Conservation (phyloP, 2,329 filamentous ascomycete genomes). For the Botrytis aclada region DNA sequence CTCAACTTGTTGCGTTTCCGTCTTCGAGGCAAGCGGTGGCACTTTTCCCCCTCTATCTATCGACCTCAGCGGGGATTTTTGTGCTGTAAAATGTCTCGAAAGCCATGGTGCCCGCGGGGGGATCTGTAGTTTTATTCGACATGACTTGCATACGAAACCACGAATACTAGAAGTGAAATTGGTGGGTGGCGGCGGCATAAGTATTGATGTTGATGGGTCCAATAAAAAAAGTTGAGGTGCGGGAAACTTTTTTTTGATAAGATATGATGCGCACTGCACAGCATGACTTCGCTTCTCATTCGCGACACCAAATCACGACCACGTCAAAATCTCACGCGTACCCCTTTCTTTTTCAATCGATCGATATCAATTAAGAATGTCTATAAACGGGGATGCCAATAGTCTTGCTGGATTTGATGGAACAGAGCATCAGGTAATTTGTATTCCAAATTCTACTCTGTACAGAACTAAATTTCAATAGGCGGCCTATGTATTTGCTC, state of each 20-base stretch:
- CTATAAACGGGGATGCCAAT: slow-evolving; percentile 30
- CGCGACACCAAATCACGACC: slow-evolving; percentile 16
- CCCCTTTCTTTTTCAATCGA: neutral
- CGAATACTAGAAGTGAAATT: slow-evolving; percentile 31
- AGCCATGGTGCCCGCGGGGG: slow-evolving; percentile 27
- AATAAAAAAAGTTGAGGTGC: slow-evolving; percentile 18
- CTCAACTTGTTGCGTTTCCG: slow-evolving; percentile 1
- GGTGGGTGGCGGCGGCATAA: slow-evolving; percentile 36
- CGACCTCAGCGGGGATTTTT: slow-evolving; percentile 16
- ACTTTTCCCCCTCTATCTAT: slow-evolving; percentile 10
- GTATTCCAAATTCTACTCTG: neutral
- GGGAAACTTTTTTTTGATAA: slow-evolving; percentile 25
- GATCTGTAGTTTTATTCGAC: slow-evolving; percentile 32
- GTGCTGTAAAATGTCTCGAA: slow-evolving; percentile 27
- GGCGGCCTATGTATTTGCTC: slow-evolving; percentile 41
- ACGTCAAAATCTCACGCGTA: slow-evolving; percentile 22
- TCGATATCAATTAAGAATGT: slow-evolving; percentile 31
- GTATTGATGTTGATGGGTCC: slow-evolving; percentile 26
- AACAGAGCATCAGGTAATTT: slow-evolving; percentile 37
- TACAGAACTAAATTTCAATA: slow-evolving; percentile 24
- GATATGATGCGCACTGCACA: slow-evolving; percentile 11
- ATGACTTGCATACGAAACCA: slow-evolving; percentile 38
- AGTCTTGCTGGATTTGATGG: slow-evolving; percentile 34
- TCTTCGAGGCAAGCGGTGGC: neutral
- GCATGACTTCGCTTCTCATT: slow-evolving; percentile 21